These are phyloP conservation scores for Forsythia suspensa DNA, from an alignment of 257 asterid genomes.

Conservation along the genomic window DNA sequence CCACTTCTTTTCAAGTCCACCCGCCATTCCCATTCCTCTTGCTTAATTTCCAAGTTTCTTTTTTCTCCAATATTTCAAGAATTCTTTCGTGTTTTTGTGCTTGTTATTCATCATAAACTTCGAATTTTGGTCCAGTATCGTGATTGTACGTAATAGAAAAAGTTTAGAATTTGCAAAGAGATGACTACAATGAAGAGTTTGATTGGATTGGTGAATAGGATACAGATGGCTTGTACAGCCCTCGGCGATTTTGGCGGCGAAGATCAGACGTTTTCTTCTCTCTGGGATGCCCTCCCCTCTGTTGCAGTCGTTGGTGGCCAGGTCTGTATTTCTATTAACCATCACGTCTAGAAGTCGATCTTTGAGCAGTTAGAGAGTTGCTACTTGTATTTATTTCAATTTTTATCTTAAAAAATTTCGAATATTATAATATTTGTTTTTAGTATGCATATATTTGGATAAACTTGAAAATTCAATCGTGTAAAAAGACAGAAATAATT, in stretches of 20 bases:
- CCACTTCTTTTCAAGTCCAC: conserved; percentile 13
- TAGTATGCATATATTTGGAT: too few species aligned
- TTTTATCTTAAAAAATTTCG: too few species aligned
- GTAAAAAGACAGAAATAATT: background rate
- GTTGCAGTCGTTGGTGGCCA: conserved; percentile 98
- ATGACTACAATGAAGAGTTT: conserved; percentile 87
- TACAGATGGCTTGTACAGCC: conserved; percentile 89
- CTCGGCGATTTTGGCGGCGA: conserved; percentile 87
- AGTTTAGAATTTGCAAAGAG: conserved; percentile 8
- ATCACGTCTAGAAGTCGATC: background rate
- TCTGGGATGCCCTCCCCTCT: conserved; percentile 92
- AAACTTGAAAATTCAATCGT: background rate
- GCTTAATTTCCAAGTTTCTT: background rate
- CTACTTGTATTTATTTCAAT: too few species aligned
- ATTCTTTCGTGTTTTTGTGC: background rate
- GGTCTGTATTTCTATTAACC: conserved; percentile 33
- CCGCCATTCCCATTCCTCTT: background rate
- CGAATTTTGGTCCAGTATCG: conserved; percentile 22
- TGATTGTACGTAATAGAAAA: conserved; percentile 9
- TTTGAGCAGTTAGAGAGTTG: too few species aligned
- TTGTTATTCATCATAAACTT: background rate
- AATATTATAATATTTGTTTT: too few species aligned
- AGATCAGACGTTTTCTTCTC: conserved; percentile 71
- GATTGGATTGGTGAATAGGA: conserved; percentile 85
- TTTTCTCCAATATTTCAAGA: background rate